Percentiles rank a stretch among this genome's conserved stretches.
These are phyloP conservation scores for Scenedesmus sp. DNA, from an alignment of 163 green algal species.

Conservation along the genomic window DNA sequence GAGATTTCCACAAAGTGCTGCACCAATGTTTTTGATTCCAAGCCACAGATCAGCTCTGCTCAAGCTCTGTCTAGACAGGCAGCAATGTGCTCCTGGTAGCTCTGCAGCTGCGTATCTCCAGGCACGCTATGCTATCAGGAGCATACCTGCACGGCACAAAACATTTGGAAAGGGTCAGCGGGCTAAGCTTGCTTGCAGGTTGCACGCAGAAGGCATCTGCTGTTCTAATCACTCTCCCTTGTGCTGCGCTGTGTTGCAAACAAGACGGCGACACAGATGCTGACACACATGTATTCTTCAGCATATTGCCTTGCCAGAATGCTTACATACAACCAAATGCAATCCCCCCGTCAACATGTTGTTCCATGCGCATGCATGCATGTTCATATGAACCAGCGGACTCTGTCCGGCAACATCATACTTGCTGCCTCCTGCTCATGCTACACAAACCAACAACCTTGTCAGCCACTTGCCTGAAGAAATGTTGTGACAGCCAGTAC, in stretches of 20 bases:
- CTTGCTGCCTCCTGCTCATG: neutral
- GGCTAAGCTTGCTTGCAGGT: no score
- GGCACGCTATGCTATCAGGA: conserved; percentile 44
- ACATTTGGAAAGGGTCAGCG: neutral
- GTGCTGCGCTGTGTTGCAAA: neutral
- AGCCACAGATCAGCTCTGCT: neutral
- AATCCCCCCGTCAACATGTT: neutral
- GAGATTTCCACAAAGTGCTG: no score
- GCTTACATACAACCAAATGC: neutral
- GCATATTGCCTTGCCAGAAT: neutral
- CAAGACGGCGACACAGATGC: neutral
- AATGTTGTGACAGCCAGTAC: conserved; percentile 49
- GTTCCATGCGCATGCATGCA: neutral
- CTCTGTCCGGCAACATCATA: neutral
- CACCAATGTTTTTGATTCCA: neutral
- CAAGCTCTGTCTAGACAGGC: neutral
- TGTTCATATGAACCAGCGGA: neutral
- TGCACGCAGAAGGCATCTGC: no score
- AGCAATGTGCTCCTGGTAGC: neutral
- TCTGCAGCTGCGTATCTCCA: conserved; percentile 49
- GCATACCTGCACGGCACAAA: conserved; percentile 33
- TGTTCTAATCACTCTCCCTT: no score
- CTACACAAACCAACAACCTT: no score
- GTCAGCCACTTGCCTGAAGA: conserved; percentile 36
- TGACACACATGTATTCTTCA: neutral